A percentile compares a stretch with the other conserved stretches of the same genome.
phyloP scores from a whole-genome alignment of 352 stramenopile genomes.

The Pythium brassicae region DNA sequence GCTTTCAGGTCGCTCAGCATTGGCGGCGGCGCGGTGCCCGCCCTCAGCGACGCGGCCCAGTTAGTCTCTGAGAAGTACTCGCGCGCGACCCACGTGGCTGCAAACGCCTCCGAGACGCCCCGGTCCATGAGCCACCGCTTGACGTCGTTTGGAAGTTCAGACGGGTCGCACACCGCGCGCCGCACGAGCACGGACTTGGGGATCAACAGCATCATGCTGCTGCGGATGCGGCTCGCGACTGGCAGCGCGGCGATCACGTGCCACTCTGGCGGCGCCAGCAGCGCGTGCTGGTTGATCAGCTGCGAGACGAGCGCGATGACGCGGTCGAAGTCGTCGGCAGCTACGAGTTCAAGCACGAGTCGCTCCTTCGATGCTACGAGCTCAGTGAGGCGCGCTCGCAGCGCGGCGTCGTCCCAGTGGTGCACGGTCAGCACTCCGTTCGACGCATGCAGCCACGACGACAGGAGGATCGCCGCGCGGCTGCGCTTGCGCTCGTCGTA shows the following conservation, averaged over 20 bases:
- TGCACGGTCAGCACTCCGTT: constrained; percentile 6
- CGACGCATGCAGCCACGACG: constrained; percentile 7
- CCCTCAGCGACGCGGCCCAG: neutral
- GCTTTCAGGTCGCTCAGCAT: constrained; percentile 1
- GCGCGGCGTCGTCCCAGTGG: constrained; percentile 9
- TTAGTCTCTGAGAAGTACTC: constrained; percentile 4
- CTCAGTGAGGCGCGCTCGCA: constrained; percentile 11
- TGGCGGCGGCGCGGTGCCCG: neutral
- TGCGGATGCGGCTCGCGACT: constrained; percentile 27
- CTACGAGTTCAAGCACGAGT: constrained; percentile 39
- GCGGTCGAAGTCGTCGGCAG: constrained; percentile 21
- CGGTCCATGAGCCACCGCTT: constrained; percentile 14
- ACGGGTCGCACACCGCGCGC: neutral
- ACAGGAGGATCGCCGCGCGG: constrained; percentile 1
- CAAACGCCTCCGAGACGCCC: constrained; percentile 12
- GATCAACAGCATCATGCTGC: constrained; percentile 24
- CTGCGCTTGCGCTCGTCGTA: constrained; percentile 9
- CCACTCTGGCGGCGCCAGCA: constrained; percentile 48
- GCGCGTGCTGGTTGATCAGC: constrained; percentile 45
- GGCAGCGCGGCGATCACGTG: constrained; percentile 29
- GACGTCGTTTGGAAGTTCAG: neutral
- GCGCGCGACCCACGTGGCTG: constrained; percentile 8
- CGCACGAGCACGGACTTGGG: constrained; percentile 14
- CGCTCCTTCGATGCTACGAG: constrained; percentile 27
- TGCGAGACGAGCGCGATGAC: constrained; percentile 37